Base-by-base conservation (phyloP, 768 basidiomycete species). In the Hydnum rufescens region DNA sequence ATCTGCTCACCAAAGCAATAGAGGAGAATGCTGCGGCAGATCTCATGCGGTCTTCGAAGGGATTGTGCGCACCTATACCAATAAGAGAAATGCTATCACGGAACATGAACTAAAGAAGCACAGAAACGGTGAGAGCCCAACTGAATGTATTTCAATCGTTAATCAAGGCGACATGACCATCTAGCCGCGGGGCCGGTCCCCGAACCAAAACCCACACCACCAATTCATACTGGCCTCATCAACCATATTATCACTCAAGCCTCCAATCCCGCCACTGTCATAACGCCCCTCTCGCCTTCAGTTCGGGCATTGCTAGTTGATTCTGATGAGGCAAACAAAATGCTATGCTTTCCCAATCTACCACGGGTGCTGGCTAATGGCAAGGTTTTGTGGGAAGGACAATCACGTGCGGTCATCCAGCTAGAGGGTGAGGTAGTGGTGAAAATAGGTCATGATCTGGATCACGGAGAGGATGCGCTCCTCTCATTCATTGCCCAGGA, bases 391-490 rank as follows among this genome's bases (percentile, higher is more conserved):
- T 55, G n/a, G 56, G 46, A 57, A n/a, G 16, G 43, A 13, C 30
- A n/a, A n/a, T 43, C 51, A 19, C 36, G 54, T 31, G 30, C 48
- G 30, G 58, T 59, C 5, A 46, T 59, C 29, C 54, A 47, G 22
- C 8, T 58, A 18, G 42, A 34, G 4, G 53, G 49, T 32, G 43
- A 31, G 16, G 50, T 54, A 19, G 58, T 57, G 46, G 57, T 51
- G 32, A 59, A 58, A 39, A 42, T 58, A 1, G 52, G 32, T 3
- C 58, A 32, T 30, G 16, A 44, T 28, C 32, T 58, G 32, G 55
- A 49, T 23, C 42, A 52, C 26, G 57, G 56, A 28, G 58, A 57
- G 42, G 47, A 54, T 32, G 51, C 44, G 29, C 13, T 58, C 49
- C 46, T 59, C 25, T 22, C 48, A 13, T 57, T 42, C 25, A 6